These are phyloP conservation scores for Apiospora kogelbergensis DNA, from an alignment of 2,329 filamentous ascomycete genomes.

Conservation along the genomic window DNA sequence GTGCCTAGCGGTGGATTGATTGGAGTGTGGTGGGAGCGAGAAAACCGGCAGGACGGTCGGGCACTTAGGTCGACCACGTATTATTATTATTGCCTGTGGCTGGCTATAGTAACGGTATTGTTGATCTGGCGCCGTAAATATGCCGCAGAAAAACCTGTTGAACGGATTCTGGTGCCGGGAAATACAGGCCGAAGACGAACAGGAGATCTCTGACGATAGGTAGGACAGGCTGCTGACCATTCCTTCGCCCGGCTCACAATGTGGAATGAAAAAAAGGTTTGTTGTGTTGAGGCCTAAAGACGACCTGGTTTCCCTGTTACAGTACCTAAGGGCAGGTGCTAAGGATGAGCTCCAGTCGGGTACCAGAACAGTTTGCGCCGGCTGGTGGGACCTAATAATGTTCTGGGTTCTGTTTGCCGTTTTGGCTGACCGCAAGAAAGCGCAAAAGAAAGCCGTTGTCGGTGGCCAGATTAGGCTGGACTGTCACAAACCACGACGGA, in stretches of 20 bases:
- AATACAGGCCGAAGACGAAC: background rate
- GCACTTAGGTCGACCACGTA: background rate
- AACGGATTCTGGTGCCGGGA: background rate
- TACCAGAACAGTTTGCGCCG: background rate
- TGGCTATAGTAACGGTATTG: background rate
- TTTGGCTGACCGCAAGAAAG: conserved; percentile 12
- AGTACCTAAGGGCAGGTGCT: background rate
- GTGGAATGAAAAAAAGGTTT: background rate
- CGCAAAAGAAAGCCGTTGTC: conserved; percentile 12
- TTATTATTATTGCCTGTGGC: background rate
- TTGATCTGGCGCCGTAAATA: background rate
- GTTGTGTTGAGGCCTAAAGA: conserved; percentile 5
- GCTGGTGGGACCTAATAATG: background rate
- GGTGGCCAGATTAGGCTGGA: conserved; percentile 11
- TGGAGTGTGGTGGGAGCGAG: background rate
- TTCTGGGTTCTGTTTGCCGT: conserved; percentile 9
- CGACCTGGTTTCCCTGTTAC: conserved; percentile 2
- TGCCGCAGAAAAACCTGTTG: background rate
- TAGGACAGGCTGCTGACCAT: conserved; percentile 3
- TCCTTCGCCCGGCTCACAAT: background rate
- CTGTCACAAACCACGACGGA: background rate
- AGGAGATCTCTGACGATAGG: conserved; percentile 5
- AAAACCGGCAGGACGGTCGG: background rate
- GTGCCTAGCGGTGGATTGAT: background rate
- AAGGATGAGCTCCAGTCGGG: background rate